A percentile compares a stretch with the other conserved stretches of the same genome.
Conservation (phyloP, 129 eudicot species). For the carrot (Daucus carota) region DNA sequence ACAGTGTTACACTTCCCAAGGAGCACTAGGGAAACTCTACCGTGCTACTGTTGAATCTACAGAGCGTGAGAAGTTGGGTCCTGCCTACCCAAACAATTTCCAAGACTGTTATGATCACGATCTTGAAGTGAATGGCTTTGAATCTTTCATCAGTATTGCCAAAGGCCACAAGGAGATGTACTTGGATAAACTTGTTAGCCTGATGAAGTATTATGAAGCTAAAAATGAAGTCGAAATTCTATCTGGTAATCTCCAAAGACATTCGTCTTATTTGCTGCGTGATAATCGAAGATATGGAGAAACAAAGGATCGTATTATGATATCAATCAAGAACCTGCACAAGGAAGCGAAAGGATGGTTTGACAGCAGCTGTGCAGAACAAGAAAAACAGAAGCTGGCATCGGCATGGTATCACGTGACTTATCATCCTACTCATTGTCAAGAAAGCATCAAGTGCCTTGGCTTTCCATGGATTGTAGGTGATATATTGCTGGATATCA, state of each 20-base stretch:
- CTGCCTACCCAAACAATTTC: slow-evolving; percentile 23
- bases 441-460: slow-evolving; percentile 42
- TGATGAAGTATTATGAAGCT: slow-evolving; percentile 64
- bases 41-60: slow-evolving; percentile 48
- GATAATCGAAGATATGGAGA: slow-evolving; percentile 77
- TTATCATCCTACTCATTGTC: slow-evolving; percentile 49
- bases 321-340: slow-evolving; percentile 52
- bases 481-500: slow-evolving; percentile 50
- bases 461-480: slow-evolving; percentile 90
- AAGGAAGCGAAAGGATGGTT: slow-evolving; percentile 78
- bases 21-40: slow-evolving; percentile 68
- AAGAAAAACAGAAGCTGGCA: slow-evolving; percentile 50
- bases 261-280: slow-evolving; percentile 49
- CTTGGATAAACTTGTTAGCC: slow-evolving; percentile 41
- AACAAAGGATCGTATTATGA: slow-evolving; percentile 65
- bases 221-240: slow-evolving; percentile 68
- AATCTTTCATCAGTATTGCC: slow-evolving; percentile 41
- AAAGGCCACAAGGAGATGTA: slow-evolving; percentile 58
- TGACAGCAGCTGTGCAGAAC: slow-evolving; percentile 29
- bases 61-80: slow-evolving; percentile 14
- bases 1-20: slow-evolving; percentile 67
- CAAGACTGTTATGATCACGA: slow-evolving; percentile 56
- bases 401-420: slow-evolving; percentile 91
- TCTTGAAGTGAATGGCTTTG: slow-evolving; percentile 51
- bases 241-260: slow-evolving; percentile 58